These are phyloP conservation scores for Oryza meyeriana DNA, from an alignment of 176 grass and related monocot species.

Conservation along the genomic window DNA sequence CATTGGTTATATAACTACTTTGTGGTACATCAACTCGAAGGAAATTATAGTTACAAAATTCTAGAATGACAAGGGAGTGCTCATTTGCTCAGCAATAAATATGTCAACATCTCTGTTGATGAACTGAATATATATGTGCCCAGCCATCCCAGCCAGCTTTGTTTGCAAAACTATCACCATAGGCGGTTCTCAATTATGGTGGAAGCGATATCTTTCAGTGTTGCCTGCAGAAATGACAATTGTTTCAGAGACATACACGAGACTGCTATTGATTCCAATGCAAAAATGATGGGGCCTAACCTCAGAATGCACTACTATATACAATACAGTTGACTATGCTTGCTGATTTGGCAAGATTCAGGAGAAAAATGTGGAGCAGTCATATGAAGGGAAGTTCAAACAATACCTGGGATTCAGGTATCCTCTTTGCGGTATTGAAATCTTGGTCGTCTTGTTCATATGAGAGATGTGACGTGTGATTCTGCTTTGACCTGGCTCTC, in stretches of 20 bases:
- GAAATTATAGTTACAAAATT: background rate
- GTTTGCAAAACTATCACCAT: constrained; percentile 38
- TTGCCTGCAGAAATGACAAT: constrained; percentile 39
- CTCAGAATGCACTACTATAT: background rate
- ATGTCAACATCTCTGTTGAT: background rate
- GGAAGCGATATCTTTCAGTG: constrained; percentile 59
- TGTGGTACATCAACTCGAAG: background rate
- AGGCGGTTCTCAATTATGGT: constrained; percentile 61
- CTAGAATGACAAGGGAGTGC: background rate
- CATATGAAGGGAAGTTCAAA: background rate
- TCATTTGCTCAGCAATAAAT: background rate
- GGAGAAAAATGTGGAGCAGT: background rate
- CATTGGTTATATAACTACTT: background rate
- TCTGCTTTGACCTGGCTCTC: too few relatives aligned
- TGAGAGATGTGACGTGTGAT: too few relatives aligned
- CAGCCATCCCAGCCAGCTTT: constrained; percentile 1
- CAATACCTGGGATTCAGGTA: constrained; percentile 80
- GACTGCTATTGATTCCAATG: background rate
- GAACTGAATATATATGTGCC: constrained; percentile 4
- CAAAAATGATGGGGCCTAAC: background rate
- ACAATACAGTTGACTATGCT: background rate
- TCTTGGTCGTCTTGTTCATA: too few relatives aligned
- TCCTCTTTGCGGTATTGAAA: too few relatives aligned
- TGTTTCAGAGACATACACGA: background rate
- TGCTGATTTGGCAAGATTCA: background rate